A percentile compares a stretch with the other conserved stretches of the same genome.
Evolutionary conservation across 106 monocot species (phyloP).

Genomic region (Platanthera zijinensis): DNA sequence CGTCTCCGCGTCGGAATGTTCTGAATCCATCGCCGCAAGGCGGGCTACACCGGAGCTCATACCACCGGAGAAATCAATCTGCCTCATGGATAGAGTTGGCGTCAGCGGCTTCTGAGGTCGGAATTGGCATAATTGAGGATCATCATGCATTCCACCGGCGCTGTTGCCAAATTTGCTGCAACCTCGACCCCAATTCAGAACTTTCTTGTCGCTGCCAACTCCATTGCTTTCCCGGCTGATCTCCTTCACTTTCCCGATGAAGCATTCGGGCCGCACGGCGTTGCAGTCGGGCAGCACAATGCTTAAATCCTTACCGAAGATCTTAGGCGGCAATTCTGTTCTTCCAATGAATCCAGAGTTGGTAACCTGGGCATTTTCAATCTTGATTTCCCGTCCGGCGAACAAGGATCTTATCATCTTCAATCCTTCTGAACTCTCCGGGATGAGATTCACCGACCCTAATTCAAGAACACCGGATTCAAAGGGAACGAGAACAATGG

Average conservation of each 20-base stretch:
- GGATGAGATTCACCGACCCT: constrained; percentile 35
- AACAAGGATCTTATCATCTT: constrained; percentile 25
- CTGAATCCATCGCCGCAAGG: constrained; percentile 13
- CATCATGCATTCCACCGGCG: constrained; percentile 3
- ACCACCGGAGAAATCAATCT: constrained; percentile 15
- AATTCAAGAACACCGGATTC: constrained; percentile 58
- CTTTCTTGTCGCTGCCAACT: background rate
- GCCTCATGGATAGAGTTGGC: constrained; percentile 1
- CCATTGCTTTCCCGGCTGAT: background rate
- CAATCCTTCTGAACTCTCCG: constrained; percentile 30
- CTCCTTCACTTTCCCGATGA: constrained; percentile 1
- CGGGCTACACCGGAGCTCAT: constrained; percentile 14
- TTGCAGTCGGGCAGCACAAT: background rate
- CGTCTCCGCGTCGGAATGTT: constrained; percentile 19
- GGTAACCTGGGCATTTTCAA: background rate
- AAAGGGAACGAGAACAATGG: constrained; percentile 53
- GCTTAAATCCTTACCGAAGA: constrained; percentile 59
- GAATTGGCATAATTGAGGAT: background rate
- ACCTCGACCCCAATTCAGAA: constrained; percentile 2
- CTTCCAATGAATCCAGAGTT: background rate
- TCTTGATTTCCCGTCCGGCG: constrained; percentile 1
- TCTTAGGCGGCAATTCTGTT: constrained; percentile 15
- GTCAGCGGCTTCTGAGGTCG: constrained; percentile 11
- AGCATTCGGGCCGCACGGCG: background rate
- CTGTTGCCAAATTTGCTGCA: constrained; percentile 10